phyloP scores from a whole-genome alignment of 305 asterid genomes.

The Solanum aculeatissimum region DNA sequence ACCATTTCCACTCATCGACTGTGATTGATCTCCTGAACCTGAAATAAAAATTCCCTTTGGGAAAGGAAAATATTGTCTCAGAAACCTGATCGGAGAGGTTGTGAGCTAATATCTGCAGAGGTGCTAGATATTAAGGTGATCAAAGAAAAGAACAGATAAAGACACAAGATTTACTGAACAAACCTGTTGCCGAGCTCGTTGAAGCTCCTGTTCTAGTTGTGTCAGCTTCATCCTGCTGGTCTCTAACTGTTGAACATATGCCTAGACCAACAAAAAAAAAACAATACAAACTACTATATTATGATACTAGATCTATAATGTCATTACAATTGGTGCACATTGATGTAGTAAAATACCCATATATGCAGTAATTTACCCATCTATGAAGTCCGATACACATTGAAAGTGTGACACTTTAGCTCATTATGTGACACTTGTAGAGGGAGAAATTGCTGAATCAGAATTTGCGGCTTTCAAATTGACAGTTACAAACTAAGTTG shows the following conservation, averaged over 20 bases:
- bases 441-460: background rate
- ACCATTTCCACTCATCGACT: slow-evolving; percentile 43
- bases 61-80: background rate
- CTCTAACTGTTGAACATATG: slow-evolving; percentile 30
- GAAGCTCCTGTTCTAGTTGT: slow-evolving; percentile 30
- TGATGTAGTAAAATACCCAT: background rate
- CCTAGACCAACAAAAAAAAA: slow-evolving; percentile 10
- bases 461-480: background rate
- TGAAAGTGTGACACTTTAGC: background rate
- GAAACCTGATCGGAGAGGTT: background rate
- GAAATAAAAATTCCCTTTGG: slow-evolving; percentile 89
- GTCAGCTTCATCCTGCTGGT: slow-evolving; percentile 24
- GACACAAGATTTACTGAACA: background rate
- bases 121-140: background rate
- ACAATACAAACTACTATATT: background rate
- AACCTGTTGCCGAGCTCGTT: slow-evolving; percentile 29
- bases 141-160: background rate
- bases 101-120: background rate
- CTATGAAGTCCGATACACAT: background rate
- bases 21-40: slow-evolving; percentile 89
- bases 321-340: background rate
- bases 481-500: background rate
- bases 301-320: background rate
- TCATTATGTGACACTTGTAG: background rate
- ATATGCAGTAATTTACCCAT: background rate